Conservation (phyloP, 345 rosid genomes). For the Excoecaria agallocha region DNA sequence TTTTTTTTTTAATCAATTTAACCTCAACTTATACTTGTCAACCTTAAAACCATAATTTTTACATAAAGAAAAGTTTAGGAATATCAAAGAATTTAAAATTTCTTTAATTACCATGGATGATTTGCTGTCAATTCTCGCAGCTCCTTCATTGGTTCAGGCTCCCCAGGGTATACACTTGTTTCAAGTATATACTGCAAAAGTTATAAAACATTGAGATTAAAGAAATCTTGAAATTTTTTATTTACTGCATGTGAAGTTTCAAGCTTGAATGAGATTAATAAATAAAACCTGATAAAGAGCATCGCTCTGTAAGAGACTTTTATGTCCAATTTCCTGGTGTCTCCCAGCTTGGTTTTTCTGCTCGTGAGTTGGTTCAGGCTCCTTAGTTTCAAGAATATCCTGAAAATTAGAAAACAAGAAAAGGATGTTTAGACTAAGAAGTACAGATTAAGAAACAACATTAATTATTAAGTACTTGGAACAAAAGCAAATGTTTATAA, state of each 20-base stretch:
- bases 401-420: background rate
- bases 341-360: conserved; percentile 52
- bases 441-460: no score
- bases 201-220: no score
- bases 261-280: no score
- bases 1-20: background rate
- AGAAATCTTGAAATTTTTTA: no score
- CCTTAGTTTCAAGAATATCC: conserved; percentile 13
- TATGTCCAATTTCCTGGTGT: conserved; percentile 92
- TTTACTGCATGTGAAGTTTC: no score
- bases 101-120: conserved; percentile 69
- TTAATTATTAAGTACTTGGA: background rate
- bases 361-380: conserved; percentile 36
- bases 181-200: conserved; percentile 71
- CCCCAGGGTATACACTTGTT: conserved; percentile 96
- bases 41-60: no score
- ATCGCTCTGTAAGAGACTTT: conserved; percentile 88
- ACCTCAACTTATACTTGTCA: background rate
- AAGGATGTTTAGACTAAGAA: no score
- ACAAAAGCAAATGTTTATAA: background rate
- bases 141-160: conserved; percentile 93
- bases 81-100: no score
- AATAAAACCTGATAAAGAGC: conserved; percentile 72
- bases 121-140: conserved; percentile 87
- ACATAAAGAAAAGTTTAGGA: no score